Conservation (phyloP, 257 asterid species). For the Nicotiana undulata region DNA sequence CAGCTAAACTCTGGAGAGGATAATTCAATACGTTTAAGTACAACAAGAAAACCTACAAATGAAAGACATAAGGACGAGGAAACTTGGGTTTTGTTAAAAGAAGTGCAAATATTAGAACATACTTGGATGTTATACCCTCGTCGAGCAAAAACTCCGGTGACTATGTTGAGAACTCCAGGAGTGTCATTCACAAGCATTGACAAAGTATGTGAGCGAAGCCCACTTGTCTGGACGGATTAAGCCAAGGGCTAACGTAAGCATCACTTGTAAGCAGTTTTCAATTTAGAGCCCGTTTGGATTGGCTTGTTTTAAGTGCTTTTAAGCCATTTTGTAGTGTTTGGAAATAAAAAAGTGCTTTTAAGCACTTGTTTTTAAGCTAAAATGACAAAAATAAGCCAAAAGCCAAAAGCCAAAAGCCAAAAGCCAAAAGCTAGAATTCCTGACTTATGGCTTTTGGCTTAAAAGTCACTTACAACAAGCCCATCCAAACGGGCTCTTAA, state of each 20-base stretch:
- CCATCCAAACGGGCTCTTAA: no score
- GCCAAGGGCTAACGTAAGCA: neutral
- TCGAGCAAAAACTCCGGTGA: slow-evolving; percentile 91
- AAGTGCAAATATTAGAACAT: neutral
- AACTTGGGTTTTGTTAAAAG: neutral
- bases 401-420: no score
- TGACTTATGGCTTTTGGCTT: no score
- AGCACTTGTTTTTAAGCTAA: no score
- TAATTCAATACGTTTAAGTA: slow-evolving; percentile 9
- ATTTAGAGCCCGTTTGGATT: no score
- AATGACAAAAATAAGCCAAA: no score
- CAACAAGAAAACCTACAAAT: neutral
- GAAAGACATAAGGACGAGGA: slow-evolving; percentile 6
- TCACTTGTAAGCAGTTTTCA: neutral
- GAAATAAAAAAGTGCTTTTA: no score
- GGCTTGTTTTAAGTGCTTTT: no score
- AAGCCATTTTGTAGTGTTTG: no score
- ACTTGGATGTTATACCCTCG: slow-evolving; percentile 98
- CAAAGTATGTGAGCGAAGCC: slow-evolving; percentile 90
- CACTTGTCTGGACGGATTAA: slow-evolving; percentile 60
- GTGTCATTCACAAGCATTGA: slow-evolving; percentile 87
- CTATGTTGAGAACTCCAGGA: slow-evolving; percentile 96
- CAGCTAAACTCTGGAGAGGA: slow-evolving; percentile 80
- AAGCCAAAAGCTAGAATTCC: no score
- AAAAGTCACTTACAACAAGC: no score